Conservation (phyloP, 805 yeast genomes). For the Lipomyces sp. region DNA sequence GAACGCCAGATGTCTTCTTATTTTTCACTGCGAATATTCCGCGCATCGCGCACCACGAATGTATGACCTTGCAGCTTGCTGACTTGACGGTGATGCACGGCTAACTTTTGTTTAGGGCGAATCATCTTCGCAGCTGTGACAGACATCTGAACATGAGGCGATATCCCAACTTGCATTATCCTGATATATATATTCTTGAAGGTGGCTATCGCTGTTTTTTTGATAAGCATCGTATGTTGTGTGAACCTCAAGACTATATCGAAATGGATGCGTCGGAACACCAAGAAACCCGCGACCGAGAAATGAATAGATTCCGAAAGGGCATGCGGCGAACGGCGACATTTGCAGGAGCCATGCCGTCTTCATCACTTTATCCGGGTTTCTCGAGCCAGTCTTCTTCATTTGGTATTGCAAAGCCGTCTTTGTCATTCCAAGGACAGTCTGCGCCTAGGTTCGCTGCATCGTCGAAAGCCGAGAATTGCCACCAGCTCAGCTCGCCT, state of each 20-base stretch:
- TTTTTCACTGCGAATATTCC: conserved; percentile 94
- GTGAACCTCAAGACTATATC: conserved; percentile 75
- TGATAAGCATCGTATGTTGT: conserved; percentile 53
- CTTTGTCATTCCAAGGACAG: neutral
- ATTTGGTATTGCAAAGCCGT: neutral
- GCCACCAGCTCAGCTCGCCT: too few species aligned
- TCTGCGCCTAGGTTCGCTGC: too few species aligned
- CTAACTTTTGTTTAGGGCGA: conserved; percentile 45
- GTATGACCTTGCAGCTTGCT: conserved; percentile 30
- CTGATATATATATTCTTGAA: conserved; percentile 81
- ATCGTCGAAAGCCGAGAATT: too few species aligned
- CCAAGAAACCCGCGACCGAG: conserved; percentile 50
- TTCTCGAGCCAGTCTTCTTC: neutral
- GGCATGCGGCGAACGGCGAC: conserved; percentile 36
- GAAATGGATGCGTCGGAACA: conserved; percentile 71
- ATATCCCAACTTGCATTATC: conserved; percentile 81
- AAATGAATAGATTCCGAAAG: conserved; percentile 51
- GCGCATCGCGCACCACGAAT: conserved; percentile 90
- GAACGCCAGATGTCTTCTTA: conserved; percentile 48
- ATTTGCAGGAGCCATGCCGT: conserved; percentile 4
- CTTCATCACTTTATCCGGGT: neutral
- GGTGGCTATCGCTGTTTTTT: conserved; percentile 89
- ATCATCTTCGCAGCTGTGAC: conserved; percentile 78
- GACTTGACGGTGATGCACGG: neutral
- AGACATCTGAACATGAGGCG: conserved; percentile 65